Percentiles rank a stretch among this genome's conserved stretches.
Evolutionary conservation across 2,329 filamentous ascomycete genomes (phyloP).

Genomic region (Claviceps cyperi): DNA sequence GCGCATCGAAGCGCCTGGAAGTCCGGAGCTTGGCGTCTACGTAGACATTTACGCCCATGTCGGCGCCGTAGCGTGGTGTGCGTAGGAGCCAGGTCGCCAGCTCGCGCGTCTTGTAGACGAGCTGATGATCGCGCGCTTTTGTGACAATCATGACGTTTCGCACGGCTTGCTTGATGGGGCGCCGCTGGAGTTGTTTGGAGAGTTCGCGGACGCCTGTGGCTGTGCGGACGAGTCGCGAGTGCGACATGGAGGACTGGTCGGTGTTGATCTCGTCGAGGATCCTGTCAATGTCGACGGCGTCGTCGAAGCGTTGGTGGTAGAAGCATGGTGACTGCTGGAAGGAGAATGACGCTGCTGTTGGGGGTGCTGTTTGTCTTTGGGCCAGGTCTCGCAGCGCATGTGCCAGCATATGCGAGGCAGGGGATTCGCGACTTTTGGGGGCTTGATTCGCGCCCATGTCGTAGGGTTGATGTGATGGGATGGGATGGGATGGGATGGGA

Average conservation of each 20-base stretch:
- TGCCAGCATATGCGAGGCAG: conserved; percentile 47
- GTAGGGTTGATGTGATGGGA: conserved; percentile 22
- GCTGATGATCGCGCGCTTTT: conserved; percentile 86
- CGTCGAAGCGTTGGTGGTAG: conserved; percentile 93
- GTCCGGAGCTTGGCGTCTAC: conserved; percentile 89
- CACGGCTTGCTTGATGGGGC: conserved; percentile 83
- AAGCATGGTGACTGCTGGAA: conserved; percentile 72
- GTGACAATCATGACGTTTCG: conserved; percentile 97
- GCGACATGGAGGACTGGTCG: conserved; percentile 70
- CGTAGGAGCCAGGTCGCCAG: conserved; percentile 75
- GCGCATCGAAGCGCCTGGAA: conserved; percentile 75
- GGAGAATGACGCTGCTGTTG: conserved; percentile 36
- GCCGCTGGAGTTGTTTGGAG: conserved; percentile 82
- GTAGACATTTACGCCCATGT: conserved; percentile 89
- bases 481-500: too few species aligned
- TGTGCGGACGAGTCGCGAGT: conserved; percentile 87
- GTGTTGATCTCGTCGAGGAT: conserved; percentile 88
- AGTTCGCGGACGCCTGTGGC: conserved; percentile 91
- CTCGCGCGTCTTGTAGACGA: conserved; percentile 80
- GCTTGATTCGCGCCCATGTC: conserved; percentile 39
- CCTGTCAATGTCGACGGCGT: conserved; percentile 86
- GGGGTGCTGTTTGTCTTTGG: conserved; percentile 21
- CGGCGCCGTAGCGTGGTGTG: conserved; percentile 77
- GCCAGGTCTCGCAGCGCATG: conserved; percentile 42
- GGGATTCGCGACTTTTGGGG: conserved; percentile 24